phyloP scores from a whole-genome alignment of 306 rosid genomes.

The Acacia crassicarpa region DNA sequence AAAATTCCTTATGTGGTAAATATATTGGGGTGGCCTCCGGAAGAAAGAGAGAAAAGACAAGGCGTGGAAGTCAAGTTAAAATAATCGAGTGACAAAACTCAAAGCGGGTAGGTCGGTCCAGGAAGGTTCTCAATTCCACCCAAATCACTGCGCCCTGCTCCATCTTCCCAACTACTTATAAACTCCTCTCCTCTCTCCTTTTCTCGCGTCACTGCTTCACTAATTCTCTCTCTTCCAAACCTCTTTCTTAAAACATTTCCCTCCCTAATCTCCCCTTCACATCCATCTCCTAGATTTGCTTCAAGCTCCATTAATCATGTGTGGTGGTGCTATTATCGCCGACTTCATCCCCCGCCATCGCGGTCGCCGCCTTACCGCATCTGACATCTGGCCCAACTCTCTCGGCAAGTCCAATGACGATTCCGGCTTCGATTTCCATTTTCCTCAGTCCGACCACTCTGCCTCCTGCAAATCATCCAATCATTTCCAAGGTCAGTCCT shows the following conservation, averaged over 20 bases:
- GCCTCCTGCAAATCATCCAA: slow-evolving; percentile 36
- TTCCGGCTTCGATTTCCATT: slow-evolving; percentile 31
- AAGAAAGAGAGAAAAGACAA: neutral
- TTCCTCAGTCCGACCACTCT: neutral
- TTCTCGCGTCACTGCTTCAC: neutral
- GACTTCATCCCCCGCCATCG: slow-evolving; percentile 63
- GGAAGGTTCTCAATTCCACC: slow-evolving; percentile 26
- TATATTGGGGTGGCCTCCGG: neutral
- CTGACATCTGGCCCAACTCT: slow-evolving; percentile 70
- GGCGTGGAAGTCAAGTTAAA: neutral
- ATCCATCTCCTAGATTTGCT: neutral
- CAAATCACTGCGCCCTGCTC: slow-evolving; percentile 4
- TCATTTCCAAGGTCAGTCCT: slow-evolving; percentile 45
- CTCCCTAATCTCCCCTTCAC: neutral
- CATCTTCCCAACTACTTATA: slow-evolving; percentile 38
- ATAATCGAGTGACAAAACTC: neutral
- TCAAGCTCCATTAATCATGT: slow-evolving; percentile 43
- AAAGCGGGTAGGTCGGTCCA: neutral
- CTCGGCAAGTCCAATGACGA: slow-evolving; percentile 31
- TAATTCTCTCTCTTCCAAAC: neutral
- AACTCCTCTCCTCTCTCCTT: slow-evolving; percentile 2
- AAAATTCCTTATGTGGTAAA: neutral
- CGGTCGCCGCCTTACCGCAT: slow-evolving; percentile 41
- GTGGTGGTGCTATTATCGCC: slow-evolving; percentile 84
- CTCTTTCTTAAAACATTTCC: neutral